These are phyloP conservation scores for Boletus coccyginus DNA, from an alignment of 768 basidiomycete genomes.

Conservation along the genomic window DNA sequence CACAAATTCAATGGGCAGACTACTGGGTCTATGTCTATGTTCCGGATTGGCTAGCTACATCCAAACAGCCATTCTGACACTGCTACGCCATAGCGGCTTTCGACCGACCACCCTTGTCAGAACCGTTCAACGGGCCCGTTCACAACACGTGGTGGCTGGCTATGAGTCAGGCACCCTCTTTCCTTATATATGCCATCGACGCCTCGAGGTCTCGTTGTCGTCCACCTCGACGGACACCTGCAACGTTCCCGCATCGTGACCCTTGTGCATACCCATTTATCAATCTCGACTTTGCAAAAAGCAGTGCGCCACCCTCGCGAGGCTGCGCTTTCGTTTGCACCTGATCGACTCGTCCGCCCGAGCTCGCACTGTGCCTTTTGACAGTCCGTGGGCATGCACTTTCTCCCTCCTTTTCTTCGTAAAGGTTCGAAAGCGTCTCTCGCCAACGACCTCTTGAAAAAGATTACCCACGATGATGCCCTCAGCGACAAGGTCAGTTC, in stretches of 20 bases:
- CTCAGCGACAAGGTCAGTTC: conserved; percentile 23
- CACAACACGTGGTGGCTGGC: conserved; percentile 3
- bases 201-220: conserved; percentile 16
- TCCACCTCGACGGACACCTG: conserved; percentile 7
- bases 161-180: neutral
- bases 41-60: no score
- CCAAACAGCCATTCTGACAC: no score
- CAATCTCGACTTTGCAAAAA: conserved; percentile 2
- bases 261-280: neutral
- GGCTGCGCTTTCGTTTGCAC: conserved; percentile 10
- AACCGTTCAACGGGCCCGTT: neutral
- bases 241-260: conserved; percentile 15
- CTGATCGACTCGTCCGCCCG: conserved; percentile 9
- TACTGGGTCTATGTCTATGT: no score
- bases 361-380: neutral
- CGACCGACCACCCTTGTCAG: no score
- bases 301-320: conserved; percentile 9
- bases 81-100: no score
- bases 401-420: conserved; percentile 26
- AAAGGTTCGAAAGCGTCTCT: conserved; percentile 25
- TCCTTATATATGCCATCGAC: conserved; percentile 9
- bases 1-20: no score
- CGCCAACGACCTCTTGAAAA: conserved; percentile 23
- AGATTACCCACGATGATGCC: conserved; percentile 19
- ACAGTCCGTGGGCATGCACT: conserved; percentile 19